Percentiles rank a stretch among this genome's conserved stretches.
Evolutionary conservation across 164 flowering plant species (phyloP).

Genomic region (Stephania cephalantha): DNA sequence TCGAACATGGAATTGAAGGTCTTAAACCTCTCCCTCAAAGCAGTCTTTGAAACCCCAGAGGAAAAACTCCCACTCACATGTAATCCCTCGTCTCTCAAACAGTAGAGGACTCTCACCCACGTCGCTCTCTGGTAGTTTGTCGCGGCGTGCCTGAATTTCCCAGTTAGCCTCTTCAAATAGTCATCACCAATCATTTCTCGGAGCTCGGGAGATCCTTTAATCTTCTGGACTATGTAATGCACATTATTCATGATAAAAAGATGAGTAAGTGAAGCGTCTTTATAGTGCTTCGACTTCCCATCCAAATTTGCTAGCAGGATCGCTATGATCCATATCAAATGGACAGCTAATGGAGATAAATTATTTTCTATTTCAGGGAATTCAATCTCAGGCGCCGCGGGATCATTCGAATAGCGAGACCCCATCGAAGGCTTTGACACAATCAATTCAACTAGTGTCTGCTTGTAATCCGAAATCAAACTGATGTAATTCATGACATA

Average conservation of each 20-base stretch:
- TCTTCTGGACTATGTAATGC: constrained; percentile 77
- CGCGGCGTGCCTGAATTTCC: constrained; percentile 54
- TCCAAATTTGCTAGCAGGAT: constrained; percentile 67
- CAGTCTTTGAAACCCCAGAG: constrained; percentile 74
- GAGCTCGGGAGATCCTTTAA: constrained; percentile 63
- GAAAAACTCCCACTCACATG: constrained; percentile 69
- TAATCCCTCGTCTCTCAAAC: constrained; percentile 80
- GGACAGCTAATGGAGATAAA: constrained; percentile 51
- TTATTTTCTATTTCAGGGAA: constrained; percentile 41
- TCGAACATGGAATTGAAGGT: constrained; percentile 76
- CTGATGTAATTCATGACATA: constrained; percentile 88
- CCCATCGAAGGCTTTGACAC: constrained; percentile 58
- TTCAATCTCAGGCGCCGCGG: constrained; percentile 51
- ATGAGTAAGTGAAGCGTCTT: constrained; percentile 54
- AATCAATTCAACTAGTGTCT: constrained; percentile 56
- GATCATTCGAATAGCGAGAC: constrained; percentile 46
- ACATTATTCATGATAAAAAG: constrained; percentile 84
- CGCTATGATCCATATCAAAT: constrained; percentile 76
- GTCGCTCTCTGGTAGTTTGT: constrained; percentile 66
- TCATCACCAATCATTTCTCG: constrained; percentile 74
- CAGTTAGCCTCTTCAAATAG: constrained; percentile 56
- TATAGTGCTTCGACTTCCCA: constrained; percentile 71
- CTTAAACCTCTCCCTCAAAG: constrained; percentile 76
- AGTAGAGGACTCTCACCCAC: constrained; percentile 62
- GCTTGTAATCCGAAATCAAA: constrained; percentile 68